Evolutionary conservation across 2,329 filamentous ascomycete species (phyloP).

Genomic region (Ophiobolus disseminans): DNA sequence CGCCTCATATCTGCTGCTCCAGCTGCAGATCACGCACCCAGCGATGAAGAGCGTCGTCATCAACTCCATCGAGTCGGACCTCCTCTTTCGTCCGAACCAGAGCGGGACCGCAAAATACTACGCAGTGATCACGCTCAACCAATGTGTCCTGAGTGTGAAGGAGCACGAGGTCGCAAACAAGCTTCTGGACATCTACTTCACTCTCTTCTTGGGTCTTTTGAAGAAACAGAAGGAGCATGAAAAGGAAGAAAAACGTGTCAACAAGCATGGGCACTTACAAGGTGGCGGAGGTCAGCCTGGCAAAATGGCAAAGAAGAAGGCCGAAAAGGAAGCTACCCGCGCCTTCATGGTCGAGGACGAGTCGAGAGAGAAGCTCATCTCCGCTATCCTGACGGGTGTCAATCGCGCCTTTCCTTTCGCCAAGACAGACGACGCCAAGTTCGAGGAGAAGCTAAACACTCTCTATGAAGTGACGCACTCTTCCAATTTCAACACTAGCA

Average conservation of each 20-base stretch:
- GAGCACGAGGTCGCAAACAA: conserved; percentile 82
- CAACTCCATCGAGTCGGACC: conserved; percentile 82
- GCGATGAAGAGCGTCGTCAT: conserved; percentile 93
- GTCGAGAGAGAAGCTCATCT: conserved; percentile 87
- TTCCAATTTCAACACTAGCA: conserved; percentile 97
- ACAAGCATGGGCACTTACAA: conserved; percentile 60
- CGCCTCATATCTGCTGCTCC: conserved; percentile 90
- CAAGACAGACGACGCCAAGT: conserved; percentile 77
- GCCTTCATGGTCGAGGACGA: conserved; percentile 62
- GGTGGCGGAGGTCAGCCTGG: conserved; percentile 62
- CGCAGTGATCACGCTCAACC: conserved; percentile 94
- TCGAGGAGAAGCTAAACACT: conserved; percentile 90
- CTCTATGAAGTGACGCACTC: conserved; percentile 96
- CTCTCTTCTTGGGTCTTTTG: conserved; percentile 81
- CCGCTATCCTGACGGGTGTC: conserved; percentile 88
- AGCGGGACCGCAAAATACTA: conserved; percentile 92
- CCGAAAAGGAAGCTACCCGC: conserved; percentile 52
- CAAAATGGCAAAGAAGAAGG: conserved; percentile 60
- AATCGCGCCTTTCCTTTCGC: conserved; percentile 96
- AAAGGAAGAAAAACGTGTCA: conserved; percentile 49
- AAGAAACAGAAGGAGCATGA: conserved; percentile 63
- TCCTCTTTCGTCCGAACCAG: conserved; percentile 86
- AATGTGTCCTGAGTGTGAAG: conserved; percentile 87
- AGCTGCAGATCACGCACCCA: conserved; percentile 86
- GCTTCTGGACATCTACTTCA: conserved; percentile 90